These are phyloP conservation scores for Aspergillus clavatus DNA, from an alignment of 2,329 filamentous ascomycete genomes.

Conservation along the genomic window DNA sequence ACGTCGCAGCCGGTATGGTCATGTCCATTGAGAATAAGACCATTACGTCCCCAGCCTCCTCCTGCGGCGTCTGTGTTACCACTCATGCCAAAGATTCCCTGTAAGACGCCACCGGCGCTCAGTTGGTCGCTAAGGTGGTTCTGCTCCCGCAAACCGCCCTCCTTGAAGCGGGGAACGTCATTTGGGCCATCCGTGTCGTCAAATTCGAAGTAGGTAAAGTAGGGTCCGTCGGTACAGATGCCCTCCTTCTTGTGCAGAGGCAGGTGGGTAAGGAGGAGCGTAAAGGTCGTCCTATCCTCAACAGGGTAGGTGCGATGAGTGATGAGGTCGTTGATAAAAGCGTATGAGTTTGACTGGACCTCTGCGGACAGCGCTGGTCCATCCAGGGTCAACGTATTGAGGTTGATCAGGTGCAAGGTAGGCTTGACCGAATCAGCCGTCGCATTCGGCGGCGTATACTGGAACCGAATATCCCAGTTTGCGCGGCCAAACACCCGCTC, in stretches of 20 bases:
- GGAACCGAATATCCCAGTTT: constrained; percentile 84
- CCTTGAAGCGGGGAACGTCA: constrained; percentile 32
- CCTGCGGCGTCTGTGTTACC: constrained; percentile 55
- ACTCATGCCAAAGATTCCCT: constrained; percentile 77
- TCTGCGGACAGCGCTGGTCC: constrained; percentile 64
- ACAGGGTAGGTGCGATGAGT: constrained; percentile 55
- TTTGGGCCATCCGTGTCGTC: constrained; percentile 57
- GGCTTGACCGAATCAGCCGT: constrained; percentile 33
- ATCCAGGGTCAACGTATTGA: constrained; percentile 94
- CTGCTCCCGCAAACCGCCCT: constrained; percentile 67
- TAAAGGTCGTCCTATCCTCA: constrained; percentile 63
- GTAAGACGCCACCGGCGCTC: constrained; percentile 65
- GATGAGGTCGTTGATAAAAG: constrained; percentile 60
- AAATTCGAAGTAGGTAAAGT: constrained; percentile 72
- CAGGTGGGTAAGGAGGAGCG: constrained; percentile 84
- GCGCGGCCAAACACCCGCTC: constrained; percentile 78
- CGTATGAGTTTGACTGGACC: constrained; percentile 71
- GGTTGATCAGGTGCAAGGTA: constrained; percentile 72
- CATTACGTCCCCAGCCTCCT: constrained; percentile 62
- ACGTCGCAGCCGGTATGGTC: constrained; percentile 94
- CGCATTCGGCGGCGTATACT: constrained; percentile 41
- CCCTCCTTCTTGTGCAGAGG: constrained; percentile 80
- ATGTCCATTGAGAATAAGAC: constrained; percentile 84
- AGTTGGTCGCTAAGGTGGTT: constrained; percentile 76
- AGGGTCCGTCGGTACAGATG: constrained; percentile 76